Evolutionary conservation across 108 stramenopile genomes (phyloP).

Genomic region (Nitzschia inconspicua): DNA sequence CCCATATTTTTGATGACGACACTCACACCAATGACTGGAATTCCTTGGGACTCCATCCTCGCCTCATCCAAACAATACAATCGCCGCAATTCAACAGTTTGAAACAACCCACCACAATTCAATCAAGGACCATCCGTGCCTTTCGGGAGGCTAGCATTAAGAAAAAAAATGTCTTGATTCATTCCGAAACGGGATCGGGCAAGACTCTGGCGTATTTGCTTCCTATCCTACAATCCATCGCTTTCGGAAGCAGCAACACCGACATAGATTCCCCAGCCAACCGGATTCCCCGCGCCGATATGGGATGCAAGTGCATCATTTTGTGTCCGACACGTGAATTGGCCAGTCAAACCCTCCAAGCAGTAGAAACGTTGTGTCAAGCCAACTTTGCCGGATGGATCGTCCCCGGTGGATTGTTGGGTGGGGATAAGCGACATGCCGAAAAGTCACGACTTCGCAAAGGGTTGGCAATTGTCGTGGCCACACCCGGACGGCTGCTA

Average conservation of each 20-base stretch:
- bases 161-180: constrained; percentile 74
- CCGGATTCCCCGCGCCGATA: constrained; percentile 27
- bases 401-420: constrained; percentile 84
- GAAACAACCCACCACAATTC: constrained; percentile 67
- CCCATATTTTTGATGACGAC: constrained; percentile 37
- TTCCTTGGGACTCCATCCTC: constrained; percentile 33
- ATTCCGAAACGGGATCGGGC: constrained; percentile 89
- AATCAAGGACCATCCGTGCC: constrained; percentile 42
- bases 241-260: constrained; percentile 6
- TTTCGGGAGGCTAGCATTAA: constrained; percentile 7
- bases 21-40: constrained; percentile 23
- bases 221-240: constrained; percentile 69
- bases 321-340: constrained; percentile 95
- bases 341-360: constrained; percentile 72
- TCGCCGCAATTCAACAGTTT: constrained; percentile 36
- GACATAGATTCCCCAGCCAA: neutral
- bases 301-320: constrained; percentile 72
- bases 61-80: constrained; percentile 38
- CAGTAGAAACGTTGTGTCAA: constrained; percentile 51
- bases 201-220: constrained; percentile 87
- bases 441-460: constrained; percentile 96
- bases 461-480: constrained; percentile 89
- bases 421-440: constrained; percentile 91
- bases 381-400: constrained; percentile 79
- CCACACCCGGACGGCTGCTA: constrained; percentile 94